phyloP scores from a whole-genome alignment of 345 rosid species.

The Sisymbrium altissimum region DNA sequence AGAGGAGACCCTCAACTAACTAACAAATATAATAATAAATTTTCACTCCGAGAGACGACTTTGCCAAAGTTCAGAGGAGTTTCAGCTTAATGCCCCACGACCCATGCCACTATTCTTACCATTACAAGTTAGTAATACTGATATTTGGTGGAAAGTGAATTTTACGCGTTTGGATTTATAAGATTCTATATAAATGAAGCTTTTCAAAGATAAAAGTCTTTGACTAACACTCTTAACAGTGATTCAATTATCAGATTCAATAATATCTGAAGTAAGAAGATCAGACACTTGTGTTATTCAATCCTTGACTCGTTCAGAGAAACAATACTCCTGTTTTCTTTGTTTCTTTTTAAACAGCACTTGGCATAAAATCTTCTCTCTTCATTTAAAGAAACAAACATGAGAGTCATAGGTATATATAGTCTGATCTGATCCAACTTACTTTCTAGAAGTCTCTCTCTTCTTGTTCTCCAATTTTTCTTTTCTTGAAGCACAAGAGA shows the following conservation, averaged over 20 bases:
- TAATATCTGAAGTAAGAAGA: background rate
- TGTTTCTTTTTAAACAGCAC: background rate
- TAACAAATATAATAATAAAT: background rate
- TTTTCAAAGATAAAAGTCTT: background rate
- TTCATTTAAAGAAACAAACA: background rate
- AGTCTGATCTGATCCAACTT: background rate
- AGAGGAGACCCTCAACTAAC: constrained; percentile 1
- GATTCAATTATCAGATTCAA: background rate
- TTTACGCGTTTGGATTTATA: background rate
- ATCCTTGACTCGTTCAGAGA: background rate
- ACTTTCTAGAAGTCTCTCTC: background rate
- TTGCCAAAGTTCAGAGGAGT: background rate
- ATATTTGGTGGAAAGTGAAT: background rate
- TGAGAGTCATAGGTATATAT: background rate
- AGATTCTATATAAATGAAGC: background rate
- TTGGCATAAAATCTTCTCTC: background rate
- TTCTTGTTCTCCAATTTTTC: too few species aligned
- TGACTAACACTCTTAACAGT: background rate
- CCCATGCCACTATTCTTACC: background rate
- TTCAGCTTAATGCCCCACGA: background rate
- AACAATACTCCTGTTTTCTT: background rate
- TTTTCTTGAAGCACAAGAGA: too few species aligned
- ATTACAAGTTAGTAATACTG: background rate
- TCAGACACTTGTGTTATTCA: background rate
- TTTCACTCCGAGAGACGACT: background rate